Percentiles rank a stretch among this genome's conserved stretches.
Evolutionary conservation across 192 early-diverging fungal species (phyloP).

Genomic region (Coemansia sp.): DNA sequence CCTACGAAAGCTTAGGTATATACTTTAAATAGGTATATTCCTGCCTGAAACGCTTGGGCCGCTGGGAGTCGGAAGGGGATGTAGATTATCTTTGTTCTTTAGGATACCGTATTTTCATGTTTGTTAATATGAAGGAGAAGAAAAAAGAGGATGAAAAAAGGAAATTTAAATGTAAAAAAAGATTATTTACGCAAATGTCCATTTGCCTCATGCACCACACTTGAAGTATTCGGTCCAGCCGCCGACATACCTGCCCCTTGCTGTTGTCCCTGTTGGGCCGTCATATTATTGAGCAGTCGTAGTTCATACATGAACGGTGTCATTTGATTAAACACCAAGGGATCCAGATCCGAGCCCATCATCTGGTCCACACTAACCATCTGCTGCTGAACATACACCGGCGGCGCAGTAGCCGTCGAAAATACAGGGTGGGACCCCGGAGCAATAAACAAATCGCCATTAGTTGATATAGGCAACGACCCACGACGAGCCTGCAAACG

Average conservation of each 20-base stretch:
- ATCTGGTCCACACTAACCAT: slow-evolving; percentile 11
- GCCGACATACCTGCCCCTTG: slow-evolving; percentile 1
- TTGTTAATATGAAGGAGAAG: too few relatives aligned
- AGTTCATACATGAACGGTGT: slow-evolving; percentile 52
- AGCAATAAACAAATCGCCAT: slow-evolving; percentile 40
- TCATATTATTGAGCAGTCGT: slow-evolving; percentile 29
- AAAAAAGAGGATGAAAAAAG: too few relatives aligned
- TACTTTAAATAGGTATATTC: too few relatives aligned
- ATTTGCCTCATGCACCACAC: slow-evolving; percentile 6
- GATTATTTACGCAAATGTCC: slow-evolving; percentile 2
- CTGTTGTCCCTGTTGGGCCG: not conserved
- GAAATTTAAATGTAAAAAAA: not conserved
- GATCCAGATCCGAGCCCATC: slow-evolving; percentile 34
- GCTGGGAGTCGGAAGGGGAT: too few relatives aligned
- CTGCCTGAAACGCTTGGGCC: too few relatives aligned
- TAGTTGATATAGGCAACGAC: slow-evolving; percentile 48
- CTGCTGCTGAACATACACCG: slow-evolving; percentile 4
- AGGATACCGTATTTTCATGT: too few relatives aligned
- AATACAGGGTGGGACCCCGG: slow-evolving; percentile 19
- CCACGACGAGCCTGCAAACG: slow-evolving; percentile 32
- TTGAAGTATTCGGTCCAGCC: slow-evolving; percentile 1
- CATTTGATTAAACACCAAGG: slow-evolving; percentile 52
- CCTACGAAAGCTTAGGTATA: too few relatives aligned
- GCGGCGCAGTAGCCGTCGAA: slow-evolving; percentile 13
- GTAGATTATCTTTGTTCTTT: too few relatives aligned